phyloP scores from a whole-genome alignment of 495 filamentous ascomycete genomes.

The Aspergillus nidulans region DNA sequence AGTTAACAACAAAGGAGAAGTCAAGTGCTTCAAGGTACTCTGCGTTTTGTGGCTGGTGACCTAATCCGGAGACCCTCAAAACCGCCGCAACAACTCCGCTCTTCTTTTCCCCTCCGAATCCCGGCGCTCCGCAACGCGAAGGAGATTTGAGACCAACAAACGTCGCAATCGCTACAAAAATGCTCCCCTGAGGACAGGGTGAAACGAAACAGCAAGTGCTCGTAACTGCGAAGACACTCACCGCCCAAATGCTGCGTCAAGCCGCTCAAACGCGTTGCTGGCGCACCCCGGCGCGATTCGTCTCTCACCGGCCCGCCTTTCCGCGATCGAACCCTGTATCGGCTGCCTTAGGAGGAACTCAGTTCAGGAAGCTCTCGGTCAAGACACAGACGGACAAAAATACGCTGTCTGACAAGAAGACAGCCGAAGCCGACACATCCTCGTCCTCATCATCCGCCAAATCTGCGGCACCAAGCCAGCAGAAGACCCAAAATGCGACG shows the following conservation, averaged over 20 bases:
- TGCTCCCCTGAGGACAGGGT: constrained; percentile 25
- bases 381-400: constrained; percentile 21
- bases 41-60: constrained; percentile 7
- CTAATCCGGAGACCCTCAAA: constrained; percentile 1
- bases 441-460: constrained; percentile 18
- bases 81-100: constrained; percentile 2
- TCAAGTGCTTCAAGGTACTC: constrained; percentile 1
- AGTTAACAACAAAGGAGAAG: neutral
- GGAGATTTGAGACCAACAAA: constrained; percentile 1
- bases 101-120: constrained; percentile 35
- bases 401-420: constrained; percentile 9
- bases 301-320: constrained; percentile 27
- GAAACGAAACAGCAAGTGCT: neutral
- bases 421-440: constrained; percentile 5
- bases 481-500: constrained; percentile 25
- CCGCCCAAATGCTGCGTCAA: constrained; percentile 40
- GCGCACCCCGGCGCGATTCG: constrained; percentile 31
- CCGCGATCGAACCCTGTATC: constrained; percentile 25
- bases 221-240: constrained; percentile 4
- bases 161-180: constrained; percentile 14
- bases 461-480: constrained; percentile 18
- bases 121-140: constrained; percentile 30
- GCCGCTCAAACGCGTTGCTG: constrained; percentile 39
- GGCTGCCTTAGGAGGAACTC: constrained; percentile 19
- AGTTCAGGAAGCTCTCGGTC: constrained; percentile 30